Percentiles rank a stretch among this genome's conserved stretches.
Conservation (phyloP, 257 asterid species). For the Solanum lycopersicoides region DNA sequence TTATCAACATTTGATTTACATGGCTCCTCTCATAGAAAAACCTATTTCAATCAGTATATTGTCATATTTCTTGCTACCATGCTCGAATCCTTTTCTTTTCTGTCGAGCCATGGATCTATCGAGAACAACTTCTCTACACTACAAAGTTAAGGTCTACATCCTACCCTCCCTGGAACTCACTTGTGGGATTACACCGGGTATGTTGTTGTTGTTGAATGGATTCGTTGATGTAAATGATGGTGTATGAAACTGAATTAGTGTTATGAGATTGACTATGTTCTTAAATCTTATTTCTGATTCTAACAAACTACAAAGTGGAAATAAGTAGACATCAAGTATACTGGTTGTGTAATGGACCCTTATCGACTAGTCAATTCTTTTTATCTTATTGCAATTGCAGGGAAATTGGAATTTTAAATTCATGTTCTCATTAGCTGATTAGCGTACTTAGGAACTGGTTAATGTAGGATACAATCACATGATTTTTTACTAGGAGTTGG, state of each 20-base stretch:
- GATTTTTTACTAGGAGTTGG: background rate
- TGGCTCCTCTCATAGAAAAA: too few relatives aligned
- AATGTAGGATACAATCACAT: background rate
- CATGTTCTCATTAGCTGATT: background rate
- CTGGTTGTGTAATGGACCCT: background rate
- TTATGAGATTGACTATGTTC: background rate
- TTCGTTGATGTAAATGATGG: background rate
- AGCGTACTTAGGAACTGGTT: background rate
- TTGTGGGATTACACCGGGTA: background rate
- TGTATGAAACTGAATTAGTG: background rate
- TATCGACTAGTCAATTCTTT: background rate
- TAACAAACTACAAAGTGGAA: background rate
- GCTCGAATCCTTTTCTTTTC: background rate
- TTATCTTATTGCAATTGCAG: background rate
- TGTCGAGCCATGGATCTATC: background rate
- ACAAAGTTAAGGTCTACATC: background rate
- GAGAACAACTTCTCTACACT: background rate
- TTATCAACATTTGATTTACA: too few relatives aligned
- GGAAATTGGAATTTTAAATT: background rate
- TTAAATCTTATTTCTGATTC: background rate
- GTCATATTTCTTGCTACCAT: background rate
- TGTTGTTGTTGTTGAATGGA: background rate
- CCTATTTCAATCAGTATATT: too few relatives aligned
- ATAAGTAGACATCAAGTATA: background rate
- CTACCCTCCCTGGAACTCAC: background rate